Conservation (phyloP, 768 basidiomycete genomes). For the Podaxis mareebaensis region DNA sequence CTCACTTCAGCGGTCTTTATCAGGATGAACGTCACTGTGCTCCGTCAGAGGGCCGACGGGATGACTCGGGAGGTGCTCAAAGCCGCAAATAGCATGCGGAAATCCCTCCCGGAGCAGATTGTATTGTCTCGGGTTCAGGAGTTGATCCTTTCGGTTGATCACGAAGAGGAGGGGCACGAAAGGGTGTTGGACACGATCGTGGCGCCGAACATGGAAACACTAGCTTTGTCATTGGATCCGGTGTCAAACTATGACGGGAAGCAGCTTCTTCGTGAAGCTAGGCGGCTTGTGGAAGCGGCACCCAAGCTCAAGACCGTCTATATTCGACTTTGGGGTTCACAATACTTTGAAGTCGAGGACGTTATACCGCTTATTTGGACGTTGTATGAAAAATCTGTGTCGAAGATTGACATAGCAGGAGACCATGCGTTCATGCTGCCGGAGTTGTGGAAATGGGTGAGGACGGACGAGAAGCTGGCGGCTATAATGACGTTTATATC, state of each 20-base stretch:
- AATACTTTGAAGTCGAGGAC: not conserved
- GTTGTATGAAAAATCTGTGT: not conserved
- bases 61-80: not conserved
- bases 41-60: not conserved
- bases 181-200: conserved; percentile 1
- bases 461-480: not conserved
- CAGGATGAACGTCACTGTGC: not conserved
- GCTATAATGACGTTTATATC: not conserved
- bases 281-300: not conserved
- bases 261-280: not conserved
- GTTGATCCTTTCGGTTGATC: not conserved
- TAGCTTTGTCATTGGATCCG: not conserved
- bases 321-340: not conserved
- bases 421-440: not conserved
- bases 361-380: not conserved
- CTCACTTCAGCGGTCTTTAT: not conserved
- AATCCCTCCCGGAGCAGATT: not conserved
- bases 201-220: not conserved
- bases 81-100: not conserved
- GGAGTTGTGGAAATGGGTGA: not conserved
- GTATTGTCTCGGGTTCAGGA: not conserved
- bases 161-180: not conserved
- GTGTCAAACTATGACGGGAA: not conserved
- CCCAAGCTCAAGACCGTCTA: not conserved
- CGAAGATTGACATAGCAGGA: not conserved